A percentile compares a stretch with the other conserved stretches of the same genome.
phyloP scores from a whole-genome alignment of 345 rosid species.

The Melaleuca alternifolia region DNA sequence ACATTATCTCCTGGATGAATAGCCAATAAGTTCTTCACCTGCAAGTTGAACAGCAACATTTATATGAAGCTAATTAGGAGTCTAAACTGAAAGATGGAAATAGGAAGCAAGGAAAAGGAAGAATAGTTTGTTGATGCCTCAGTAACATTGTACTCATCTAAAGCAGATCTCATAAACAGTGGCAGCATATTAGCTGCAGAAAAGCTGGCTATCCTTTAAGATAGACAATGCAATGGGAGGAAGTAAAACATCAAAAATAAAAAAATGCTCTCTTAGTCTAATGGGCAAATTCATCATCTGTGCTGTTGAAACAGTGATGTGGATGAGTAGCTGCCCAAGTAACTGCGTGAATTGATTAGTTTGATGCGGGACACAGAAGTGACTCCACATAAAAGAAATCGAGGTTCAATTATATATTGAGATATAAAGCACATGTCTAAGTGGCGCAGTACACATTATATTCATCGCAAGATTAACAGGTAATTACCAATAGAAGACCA shows the following conservation, averaged over 20 bases:
- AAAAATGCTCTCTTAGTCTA: neutral
- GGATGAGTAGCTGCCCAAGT: neutral
- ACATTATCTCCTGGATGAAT: constrained; percentile 42
- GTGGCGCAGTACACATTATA: neutral
- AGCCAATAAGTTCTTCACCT: constrained; percentile 56
- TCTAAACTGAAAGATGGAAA: neutral
- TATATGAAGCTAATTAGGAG: too few species aligned
- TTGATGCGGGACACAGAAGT: neutral
- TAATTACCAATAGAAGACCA: constrained; percentile 45
- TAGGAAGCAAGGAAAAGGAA: neutral
- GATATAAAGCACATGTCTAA: neutral
- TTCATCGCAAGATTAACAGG: neutral
- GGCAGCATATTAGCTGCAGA: neutral
- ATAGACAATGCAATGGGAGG: neutral
- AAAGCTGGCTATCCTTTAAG: neutral
- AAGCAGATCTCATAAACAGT: neutral
- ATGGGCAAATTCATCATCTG: neutral
- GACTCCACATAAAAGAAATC: neutral
- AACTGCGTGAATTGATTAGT: neutral
- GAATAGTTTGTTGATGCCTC: neutral
- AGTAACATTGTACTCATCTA: neutral
- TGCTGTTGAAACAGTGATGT: neutral
- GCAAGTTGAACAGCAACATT: neutral
- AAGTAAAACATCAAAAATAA: neutral
- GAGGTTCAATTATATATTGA: neutral